Evolutionary conservation across 129 eudicot species (phyloP).

Genomic region (carrot (Daucus carota)): DNA sequence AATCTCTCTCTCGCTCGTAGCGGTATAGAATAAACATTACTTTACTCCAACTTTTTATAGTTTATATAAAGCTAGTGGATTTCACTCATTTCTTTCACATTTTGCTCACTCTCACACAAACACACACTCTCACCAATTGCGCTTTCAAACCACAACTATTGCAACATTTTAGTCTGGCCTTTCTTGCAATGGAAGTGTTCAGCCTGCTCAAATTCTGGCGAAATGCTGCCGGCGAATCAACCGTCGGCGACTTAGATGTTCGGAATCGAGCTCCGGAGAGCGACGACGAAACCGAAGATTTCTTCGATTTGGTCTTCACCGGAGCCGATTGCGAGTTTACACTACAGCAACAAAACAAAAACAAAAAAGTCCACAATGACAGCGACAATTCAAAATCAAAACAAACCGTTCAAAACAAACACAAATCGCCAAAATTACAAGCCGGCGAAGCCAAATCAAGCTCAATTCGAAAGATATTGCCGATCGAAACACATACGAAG

Average conservation of each 20-base stretch:
- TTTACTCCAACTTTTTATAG: slow-evolving; percentile 4
- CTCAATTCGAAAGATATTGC: slow-evolving; percentile 13
- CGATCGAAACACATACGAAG: slow-evolving; percentile 19
- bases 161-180: slow-evolving; percentile 26
- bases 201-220: slow-evolving; percentile 71
- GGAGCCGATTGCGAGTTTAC: slow-evolving; percentile 16
- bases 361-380: slow-evolving; percentile 5
- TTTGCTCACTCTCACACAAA: neutral
- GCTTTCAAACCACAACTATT: neutral
- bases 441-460: slow-evolving; percentile 14
- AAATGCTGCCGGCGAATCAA: slow-evolving; percentile 15
- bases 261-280: slow-evolving; percentile 11
- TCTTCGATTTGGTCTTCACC: slow-evolving; percentile 61
- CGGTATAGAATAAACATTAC: too few relatives aligned
- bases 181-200: slow-evolving; percentile 47
- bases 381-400: neutral
- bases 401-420: neutral
- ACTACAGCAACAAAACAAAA: neutral
- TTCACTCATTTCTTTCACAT: slow-evolving; percentile 15
- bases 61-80: slow-evolving; percentile 24
- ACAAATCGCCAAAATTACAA: slow-evolving; percentile 12
- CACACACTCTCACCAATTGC: neutral
- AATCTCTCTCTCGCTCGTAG: neutral
- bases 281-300: slow-evolving; percentile 53
- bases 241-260: slow-evolving; percentile 15